Evolutionary conservation across 1,284 basidiomycete genomes (phyloP).

Genomic region (Austroboletus niveus): DNA sequence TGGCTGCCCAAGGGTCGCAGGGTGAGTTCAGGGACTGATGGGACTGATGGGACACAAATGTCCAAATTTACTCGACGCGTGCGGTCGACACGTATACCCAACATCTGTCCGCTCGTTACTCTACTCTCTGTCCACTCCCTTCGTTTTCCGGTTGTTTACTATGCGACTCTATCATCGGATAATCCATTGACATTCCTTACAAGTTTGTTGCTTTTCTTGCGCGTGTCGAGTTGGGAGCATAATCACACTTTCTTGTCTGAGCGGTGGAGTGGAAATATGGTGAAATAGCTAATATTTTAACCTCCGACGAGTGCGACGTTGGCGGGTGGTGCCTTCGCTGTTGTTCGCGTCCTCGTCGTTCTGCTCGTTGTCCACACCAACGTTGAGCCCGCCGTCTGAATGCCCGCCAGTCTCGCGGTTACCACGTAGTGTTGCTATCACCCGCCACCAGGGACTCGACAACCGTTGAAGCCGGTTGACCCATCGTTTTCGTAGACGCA

Average conservation of each 20-base stretch:
- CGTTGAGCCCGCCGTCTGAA: slow-evolving; percentile 10
- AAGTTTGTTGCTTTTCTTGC: slow-evolving; percentile 31
- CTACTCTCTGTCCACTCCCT: slow-evolving; percentile 25
- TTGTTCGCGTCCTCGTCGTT: slow-evolving; percentile 7
- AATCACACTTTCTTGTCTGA: slow-evolving; percentile 22
- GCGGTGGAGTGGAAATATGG: not conserved
- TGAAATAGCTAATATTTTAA: slow-evolving; percentile 23
- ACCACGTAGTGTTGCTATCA: slow-evolving; percentile 9
- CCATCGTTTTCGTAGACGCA: not conserved
- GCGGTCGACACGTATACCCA: slow-evolving; percentile 35
- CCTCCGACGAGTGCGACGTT: slow-evolving; percentile 25
- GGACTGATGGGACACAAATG: slow-evolving; percentile 10
- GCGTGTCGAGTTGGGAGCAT: slow-evolving; percentile 20
- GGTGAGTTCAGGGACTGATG: slow-evolving; percentile 57
- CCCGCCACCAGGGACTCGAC: not conserved
- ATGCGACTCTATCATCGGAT: slow-evolving; percentile 36
- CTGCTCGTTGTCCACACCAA: slow-evolving; percentile 3
- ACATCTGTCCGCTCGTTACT: slow-evolving; percentile 34
- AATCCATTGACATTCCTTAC: slow-evolving; percentile 38
- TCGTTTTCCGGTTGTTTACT: slow-evolving; percentile 35
- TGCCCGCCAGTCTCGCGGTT: slow-evolving; percentile 9
- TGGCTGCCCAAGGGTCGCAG: slow-evolving; percentile 80
- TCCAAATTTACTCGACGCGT: slow-evolving; percentile 21
- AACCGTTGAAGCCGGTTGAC: slow-evolving; percentile 4
- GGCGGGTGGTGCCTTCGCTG: slow-evolving; percentile 4